Conservation (phyloP, 306 rosid genomes). For the Fragaria nilgerrensis region DNA sequence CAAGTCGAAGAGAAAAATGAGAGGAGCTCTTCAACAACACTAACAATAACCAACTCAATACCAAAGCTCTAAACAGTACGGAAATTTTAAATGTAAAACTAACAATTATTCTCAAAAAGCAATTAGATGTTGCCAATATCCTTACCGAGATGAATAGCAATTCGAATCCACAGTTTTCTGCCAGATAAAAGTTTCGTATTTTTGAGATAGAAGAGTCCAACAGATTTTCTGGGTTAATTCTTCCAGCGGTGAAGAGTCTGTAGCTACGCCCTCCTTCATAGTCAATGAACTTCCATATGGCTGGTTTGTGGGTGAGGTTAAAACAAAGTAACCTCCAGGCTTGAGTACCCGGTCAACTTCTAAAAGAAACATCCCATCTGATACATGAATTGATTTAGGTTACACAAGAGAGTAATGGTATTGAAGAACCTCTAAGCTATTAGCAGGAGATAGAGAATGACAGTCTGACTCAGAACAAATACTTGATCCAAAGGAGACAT, state of each 20-base stretch:
- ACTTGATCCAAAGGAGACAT: neutral
- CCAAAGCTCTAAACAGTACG: slow-evolving; percentile 9
- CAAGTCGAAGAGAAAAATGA: slow-evolving; percentile 12
- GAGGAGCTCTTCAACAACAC: slow-evolving; percentile 8
- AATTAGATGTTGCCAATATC: neutral
- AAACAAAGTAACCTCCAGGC: slow-evolving; percentile 97
- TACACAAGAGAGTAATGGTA: slow-evolving; percentile 3
- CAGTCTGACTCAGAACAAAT: neutral
- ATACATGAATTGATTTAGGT: slow-evolving; percentile 33
- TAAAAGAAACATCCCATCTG: slow-evolving; percentile 78
- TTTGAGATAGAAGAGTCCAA: slow-evolving; percentile 92
- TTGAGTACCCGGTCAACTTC: slow-evolving; percentile 96
- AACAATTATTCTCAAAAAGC: neutral
- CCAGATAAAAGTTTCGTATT: slow-evolving; percentile 89
- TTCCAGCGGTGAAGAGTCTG: slow-evolving; percentile 47
- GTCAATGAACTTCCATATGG: slow-evolving; percentile 57
- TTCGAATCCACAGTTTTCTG: slow-evolving; percentile 72
- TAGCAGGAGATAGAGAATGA: neutral
- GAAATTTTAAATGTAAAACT: neutral
- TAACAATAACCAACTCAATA: slow-evolving; percentile 30
- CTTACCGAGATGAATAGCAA: slow-evolving; percentile 86
- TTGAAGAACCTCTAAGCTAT: slow-evolving; percentile 7
- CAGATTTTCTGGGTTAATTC: slow-evolving; percentile 69
- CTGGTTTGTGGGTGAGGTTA: slow-evolving; percentile 75
- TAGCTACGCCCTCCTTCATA: slow-evolving; percentile 48